These are phyloP conservation scores for Coniophora puteana DNA, from an alignment of 1,284 basidiomycete genomes.

Conservation along the genomic window DNA sequence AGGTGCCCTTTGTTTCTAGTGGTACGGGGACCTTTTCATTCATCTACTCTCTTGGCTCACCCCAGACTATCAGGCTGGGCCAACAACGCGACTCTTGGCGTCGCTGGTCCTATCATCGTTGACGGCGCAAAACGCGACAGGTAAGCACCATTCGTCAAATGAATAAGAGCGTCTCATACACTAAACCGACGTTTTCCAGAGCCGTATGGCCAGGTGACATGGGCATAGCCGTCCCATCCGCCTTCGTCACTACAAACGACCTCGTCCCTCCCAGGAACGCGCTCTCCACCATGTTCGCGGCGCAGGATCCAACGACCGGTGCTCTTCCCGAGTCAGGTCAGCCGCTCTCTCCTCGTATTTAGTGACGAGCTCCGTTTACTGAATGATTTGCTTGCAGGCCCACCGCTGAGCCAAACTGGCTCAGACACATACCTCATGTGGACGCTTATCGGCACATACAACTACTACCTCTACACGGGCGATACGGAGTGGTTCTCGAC, in stretches of 20 bases:
- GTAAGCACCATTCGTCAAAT: conserved; percentile 28
- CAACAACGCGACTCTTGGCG: conserved; percentile 52
- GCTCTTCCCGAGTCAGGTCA: conserved; percentile 51
- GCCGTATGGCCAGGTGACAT: conserved; percentile 63
- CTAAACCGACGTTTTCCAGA: conserved; percentile 20
- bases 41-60: background rate
- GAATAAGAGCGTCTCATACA: background rate
- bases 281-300: conserved; percentile 54
- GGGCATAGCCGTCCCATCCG: conserved; percentile 59
- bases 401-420: conserved; percentile 50
- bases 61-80: conserved; percentile 44
- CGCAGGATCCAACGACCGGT: conserved; percentile 46
- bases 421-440: conserved; percentile 46
- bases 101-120: conserved; percentile 59
- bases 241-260: conserved; percentile 59
- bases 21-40: conserved; percentile 20
- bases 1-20: conserved; percentile 39
- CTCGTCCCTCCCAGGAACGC: conserved; percentile 53
- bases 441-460: conserved; percentile 46
- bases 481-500: conserved; percentile 37
- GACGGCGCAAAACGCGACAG: conserved; percentile 61
- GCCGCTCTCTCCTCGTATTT: too few relatives aligned
- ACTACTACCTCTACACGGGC: conserved; percentile 43
- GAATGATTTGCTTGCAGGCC: conserved; percentile 14
- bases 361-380: background rate